Conservation (phyloP, 768 basidiomycete genomes). For the Hydnomerulius pinastri region DNA sequence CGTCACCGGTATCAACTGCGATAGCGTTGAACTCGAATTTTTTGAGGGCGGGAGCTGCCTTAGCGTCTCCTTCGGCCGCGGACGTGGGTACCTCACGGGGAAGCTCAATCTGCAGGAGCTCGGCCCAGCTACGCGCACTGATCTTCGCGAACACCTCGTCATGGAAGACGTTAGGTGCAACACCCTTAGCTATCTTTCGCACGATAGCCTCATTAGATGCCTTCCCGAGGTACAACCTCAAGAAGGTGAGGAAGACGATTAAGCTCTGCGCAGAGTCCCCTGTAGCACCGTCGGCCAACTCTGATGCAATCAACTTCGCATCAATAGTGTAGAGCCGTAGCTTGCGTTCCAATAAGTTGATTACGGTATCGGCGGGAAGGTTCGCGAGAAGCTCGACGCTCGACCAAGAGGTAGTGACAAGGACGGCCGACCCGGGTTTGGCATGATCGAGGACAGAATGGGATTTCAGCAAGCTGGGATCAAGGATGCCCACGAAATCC, state of each 20-base stretch:
- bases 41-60: constrained; percentile 42
- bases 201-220: constrained; percentile 57
- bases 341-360: constrained; percentile 50
- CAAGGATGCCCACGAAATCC: constrained; percentile 76
- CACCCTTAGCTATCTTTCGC: constrained; percentile 48
- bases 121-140: constrained; percentile 64
- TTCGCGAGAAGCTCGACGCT: constrained; percentile 71
- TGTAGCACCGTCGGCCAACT: constrained; percentile 25
- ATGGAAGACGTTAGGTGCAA: constrained; percentile 47
- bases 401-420: constrained; percentile 78
- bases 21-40: constrained; percentile 75
- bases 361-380: constrained; percentile 52
- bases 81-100: constrained; percentile 26
- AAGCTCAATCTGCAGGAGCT: constrained; percentile 58
- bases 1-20: constrained; percentile 59
- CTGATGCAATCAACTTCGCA: constrained; percentile 50
- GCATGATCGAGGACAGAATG: constrained; percentile 73
- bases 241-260: constrained; percentile 75
- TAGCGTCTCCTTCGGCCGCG: constrained; percentile 19
- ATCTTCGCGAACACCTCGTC: constrained; percentile 49
- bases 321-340: constrained; percentile 64
- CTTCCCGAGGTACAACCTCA: constrained; percentile 78
- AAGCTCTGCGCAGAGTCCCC: constrained; percentile 53
- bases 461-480: constrained; percentile 74
- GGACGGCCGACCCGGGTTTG: constrained; percentile 65